A percentile compares a stretch with the other conserved stretches of the same genome.
Conservation (phyloP, 2,329 filamentous ascomycete species). For the Lachnellula willkommii region DNA sequence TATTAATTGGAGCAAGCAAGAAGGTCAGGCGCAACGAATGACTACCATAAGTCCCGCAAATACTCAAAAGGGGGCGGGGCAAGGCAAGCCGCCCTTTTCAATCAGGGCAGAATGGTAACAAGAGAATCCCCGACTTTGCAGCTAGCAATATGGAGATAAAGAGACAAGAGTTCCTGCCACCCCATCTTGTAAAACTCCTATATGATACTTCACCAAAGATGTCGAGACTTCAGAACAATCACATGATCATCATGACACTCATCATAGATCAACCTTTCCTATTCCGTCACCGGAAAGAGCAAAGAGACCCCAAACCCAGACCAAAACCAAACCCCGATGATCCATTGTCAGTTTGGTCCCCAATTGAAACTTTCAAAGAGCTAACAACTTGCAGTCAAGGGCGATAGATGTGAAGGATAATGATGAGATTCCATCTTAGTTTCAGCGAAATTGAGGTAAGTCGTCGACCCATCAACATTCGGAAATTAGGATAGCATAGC, state of each 20-base stretch:
- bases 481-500: not conserved
- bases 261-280: not conserved
- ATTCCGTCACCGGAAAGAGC: not conserved
- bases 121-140: not conserved
- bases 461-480: not conserved
- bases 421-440: not conserved
- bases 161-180: not conserved
- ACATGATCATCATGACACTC: not conserved
- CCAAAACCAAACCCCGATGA: not conserved
- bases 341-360: not conserved
- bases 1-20: not conserved
- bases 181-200: not conserved
- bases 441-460: not conserved
- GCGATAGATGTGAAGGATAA: not conserved
- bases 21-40: not conserved
- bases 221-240: not conserved
- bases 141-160: not conserved
- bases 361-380: not conserved
- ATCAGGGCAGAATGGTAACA: not conserved
- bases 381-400: not conserved
- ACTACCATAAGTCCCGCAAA: not conserved
- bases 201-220: not conserved
- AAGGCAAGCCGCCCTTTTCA: not conserved
- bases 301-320: not conserved
- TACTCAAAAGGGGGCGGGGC: not conserved